These are phyloP conservation scores for Protomyces pachydermus DNA, from an alignment of 1,139 yeast species.

Conservation along the genomic window DNA sequence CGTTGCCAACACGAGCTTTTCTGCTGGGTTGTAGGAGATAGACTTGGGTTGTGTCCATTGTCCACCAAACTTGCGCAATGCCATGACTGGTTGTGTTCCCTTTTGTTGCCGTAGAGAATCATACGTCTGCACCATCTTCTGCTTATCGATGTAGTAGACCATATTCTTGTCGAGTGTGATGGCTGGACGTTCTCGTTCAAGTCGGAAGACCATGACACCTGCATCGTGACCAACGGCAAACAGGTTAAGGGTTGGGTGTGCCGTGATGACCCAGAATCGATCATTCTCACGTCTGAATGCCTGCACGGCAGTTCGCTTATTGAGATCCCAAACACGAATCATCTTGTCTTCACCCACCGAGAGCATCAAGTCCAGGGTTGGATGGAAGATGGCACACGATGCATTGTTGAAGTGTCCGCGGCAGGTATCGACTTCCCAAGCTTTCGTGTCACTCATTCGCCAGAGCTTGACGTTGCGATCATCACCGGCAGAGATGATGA, in stretches of 20 bases:
- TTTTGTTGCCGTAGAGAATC: slow-evolving; percentile 63
- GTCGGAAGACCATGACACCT: slow-evolving; percentile 96
- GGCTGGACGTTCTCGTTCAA: slow-evolving; percentile 97
- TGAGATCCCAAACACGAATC: slow-evolving; percentile 95
- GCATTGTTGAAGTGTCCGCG: slow-evolving; percentile 96
- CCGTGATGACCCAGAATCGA: slow-evolving; percentile 86
- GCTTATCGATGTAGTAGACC: slow-evolving; percentile 71
- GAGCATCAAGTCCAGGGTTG: slow-evolving; percentile 82
- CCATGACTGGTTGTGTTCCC: slow-evolving; percentile 64
- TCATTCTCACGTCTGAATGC: slow-evolving; percentile 93
- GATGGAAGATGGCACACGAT: slow-evolving; percentile 84
- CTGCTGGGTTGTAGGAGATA: slow-evolving; percentile 87
- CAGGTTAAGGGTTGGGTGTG: slow-evolving; percentile 84
- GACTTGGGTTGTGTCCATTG: slow-evolving; percentile 82
- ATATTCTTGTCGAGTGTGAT: slow-evolving; percentile 63
- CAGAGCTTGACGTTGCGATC: slow-evolving; percentile 92
- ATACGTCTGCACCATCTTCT: slow-evolving; percentile 77
- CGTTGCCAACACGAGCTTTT: slow-evolving; percentile 77
- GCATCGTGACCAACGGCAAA: slow-evolving; percentile 97
- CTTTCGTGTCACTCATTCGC: slow-evolving; percentile 97
- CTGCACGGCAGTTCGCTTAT: slow-evolving; percentile 86
- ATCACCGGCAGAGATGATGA: slow-evolving; percentile 94
- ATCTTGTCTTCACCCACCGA: slow-evolving; percentile 97
- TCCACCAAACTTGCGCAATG: slow-evolving; percentile 77
- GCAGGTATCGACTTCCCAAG: slow-evolving; percentile 99